These are phyloP conservation scores for Beverwykella pulmonaria DNA, from an alignment of 495 filamentous ascomycete species.

Conservation along the genomic window DNA sequence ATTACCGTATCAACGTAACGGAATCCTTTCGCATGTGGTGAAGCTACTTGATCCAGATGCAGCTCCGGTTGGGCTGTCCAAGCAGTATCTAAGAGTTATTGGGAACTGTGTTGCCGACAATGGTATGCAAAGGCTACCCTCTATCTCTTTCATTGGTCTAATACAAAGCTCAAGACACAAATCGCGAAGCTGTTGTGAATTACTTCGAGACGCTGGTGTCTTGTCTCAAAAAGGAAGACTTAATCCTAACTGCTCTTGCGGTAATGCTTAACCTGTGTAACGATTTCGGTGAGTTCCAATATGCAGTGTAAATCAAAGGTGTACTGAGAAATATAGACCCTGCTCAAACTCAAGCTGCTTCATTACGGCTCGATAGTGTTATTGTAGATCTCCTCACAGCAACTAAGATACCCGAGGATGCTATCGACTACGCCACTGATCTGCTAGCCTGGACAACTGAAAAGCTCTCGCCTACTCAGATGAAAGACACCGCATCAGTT, in stretches of 20 bases:
- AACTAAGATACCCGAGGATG: slow-evolving; percentile 24
- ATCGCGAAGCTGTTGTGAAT: slow-evolving; percentile 13
- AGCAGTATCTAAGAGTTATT: slow-evolving; percentile 36
- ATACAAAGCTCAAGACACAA: slow-evolving; percentile 16
- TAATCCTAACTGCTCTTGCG: slow-evolving; percentile 23
- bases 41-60: slow-evolving; percentile 11
- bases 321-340: slow-evolving; percentile 12
- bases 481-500: slow-evolving; percentile 22
- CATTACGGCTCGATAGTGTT: slow-evolving; percentile 23
- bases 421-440: slow-evolving; percentile 32
- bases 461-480: slow-evolving; percentile 23
- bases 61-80: slow-evolving; percentile 1
- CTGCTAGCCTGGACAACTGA: slow-evolving; percentile 31
- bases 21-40: slow-evolving; percentile 19
- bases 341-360: slow-evolving; percentile 28
- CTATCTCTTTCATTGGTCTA: not conserved
- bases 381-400: slow-evolving; percentile 11
- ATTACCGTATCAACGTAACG: slow-evolving; percentile 6
- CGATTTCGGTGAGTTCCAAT: slow-evolving; percentile 28
- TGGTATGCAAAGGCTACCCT: slow-evolving; percentile 9
- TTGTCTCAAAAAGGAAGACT: slow-evolving; percentile 13
- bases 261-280: slow-evolving; percentile 37
- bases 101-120: slow-evolving; percentile 38
- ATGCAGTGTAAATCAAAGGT: not conserved
- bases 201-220: slow-evolving; percentile 4